A percentile compares a stretch with the other conserved stretches of the same genome.
phyloP scores from a whole-genome alignment of 345 rosid species.

The Eucalyptus cloeziana region DNA sequence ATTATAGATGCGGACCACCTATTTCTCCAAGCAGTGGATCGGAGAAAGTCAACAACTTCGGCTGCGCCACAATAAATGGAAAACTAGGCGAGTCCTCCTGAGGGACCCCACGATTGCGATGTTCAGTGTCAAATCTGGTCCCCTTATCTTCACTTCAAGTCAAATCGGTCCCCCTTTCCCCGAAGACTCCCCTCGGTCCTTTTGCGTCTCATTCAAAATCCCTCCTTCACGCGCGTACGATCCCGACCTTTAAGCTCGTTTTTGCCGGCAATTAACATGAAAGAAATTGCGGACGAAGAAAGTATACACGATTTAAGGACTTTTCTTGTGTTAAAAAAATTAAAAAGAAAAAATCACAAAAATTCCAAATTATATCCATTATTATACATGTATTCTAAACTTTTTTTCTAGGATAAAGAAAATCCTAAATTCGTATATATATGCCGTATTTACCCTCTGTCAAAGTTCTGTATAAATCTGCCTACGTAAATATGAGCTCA shows the following conservation, averaged over 20 bases:
- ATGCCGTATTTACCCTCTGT: rapidly evolving
- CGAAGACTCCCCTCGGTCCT: neutral
- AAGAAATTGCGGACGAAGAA: neutral
- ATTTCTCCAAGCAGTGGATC: neutral
- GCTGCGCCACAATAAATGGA: neutral
- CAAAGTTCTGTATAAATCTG: rapidly evolving
- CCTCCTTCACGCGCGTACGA: neutral
- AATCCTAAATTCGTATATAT: too few species aligned
- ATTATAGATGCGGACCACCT: neutral
- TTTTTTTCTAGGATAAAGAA: neutral
- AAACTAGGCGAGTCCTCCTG: neutral
- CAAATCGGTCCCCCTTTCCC: neutral
- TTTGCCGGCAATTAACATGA: neutral
- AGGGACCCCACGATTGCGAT: neutral
- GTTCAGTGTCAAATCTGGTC: neutral
- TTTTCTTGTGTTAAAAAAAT: neutral
- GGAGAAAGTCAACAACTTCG: neutral
- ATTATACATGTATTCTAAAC: too few species aligned
- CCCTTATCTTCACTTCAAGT: neutral
- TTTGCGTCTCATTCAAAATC: neutral
- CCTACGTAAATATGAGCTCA: rapidly evolving
- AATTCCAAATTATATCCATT: too few species aligned
- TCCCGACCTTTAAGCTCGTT: neutral
- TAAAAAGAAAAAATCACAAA: rapidly evolving
- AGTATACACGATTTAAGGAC: neutral